Conservation (phyloP, 208 protist genomes). For the Crithidia thermophila region DNA sequence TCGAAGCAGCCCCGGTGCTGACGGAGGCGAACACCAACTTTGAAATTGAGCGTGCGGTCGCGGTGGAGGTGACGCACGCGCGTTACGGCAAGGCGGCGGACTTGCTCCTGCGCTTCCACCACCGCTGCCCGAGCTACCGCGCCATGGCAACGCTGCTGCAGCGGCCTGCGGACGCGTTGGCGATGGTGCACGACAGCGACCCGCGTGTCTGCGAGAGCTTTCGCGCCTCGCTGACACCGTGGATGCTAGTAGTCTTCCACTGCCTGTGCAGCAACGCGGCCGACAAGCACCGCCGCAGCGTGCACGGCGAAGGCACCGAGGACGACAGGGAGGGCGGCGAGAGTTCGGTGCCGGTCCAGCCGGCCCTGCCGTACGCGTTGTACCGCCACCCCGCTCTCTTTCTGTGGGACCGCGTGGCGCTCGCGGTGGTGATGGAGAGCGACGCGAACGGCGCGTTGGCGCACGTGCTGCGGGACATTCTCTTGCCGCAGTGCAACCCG, state of each 20-base stretch:
- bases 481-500: slow-evolving; percentile 51
- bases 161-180: slow-evolving; percentile 29
- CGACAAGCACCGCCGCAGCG: neutral
- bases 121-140: slow-evolving; percentile 44
- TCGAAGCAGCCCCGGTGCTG: slow-evolving; percentile 18
- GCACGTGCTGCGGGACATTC: slow-evolving; percentile 35
- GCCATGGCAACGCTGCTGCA: slow-evolving; percentile 51
- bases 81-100: slow-evolving; percentile 36
- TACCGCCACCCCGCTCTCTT: slow-evolving; percentile 34
- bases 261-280: slow-evolving; percentile 30
- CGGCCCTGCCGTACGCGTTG: slow-evolving; percentile 22
- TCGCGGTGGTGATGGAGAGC: slow-evolving; percentile 62
- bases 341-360: neutral
- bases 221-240: slow-evolving; percentile 61
- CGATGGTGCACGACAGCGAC: slow-evolving; percentile 38
- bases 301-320: neutral
- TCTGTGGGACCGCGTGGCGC: slow-evolving; percentile 82
- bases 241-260: slow-evolving; percentile 69
- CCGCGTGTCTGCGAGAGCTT: slow-evolving; percentile 56
- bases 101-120: slow-evolving; percentile 46
- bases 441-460: slow-evolving; percentile 32
- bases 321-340: neutral
- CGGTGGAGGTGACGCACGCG: slow-evolving; percentile 67
- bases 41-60: slow-evolving; percentile 69
- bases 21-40: slow-evolving; percentile 15